phyloP scores from a whole-genome alignment of 768 basidiomycete species.

The Collybia mongolica region DNA sequence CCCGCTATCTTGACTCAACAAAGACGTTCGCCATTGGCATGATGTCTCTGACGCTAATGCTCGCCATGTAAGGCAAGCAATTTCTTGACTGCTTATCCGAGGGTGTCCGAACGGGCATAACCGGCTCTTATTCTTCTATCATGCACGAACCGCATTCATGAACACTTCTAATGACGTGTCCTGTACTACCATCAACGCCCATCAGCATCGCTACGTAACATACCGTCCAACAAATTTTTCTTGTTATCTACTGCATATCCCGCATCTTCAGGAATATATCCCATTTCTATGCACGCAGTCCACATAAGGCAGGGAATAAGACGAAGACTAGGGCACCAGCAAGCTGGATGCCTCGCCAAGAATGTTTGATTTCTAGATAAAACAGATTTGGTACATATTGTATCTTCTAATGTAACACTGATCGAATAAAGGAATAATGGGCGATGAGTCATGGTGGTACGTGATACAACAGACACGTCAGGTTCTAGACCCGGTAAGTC shows the following conservation, averaged over 20 bases:
- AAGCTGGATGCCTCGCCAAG: too few species aligned
- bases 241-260: background rate
- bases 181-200: slow-evolving; percentile 10
- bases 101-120: slow-evolving; percentile 2
- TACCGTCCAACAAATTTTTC: background rate
- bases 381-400: too few species aligned
- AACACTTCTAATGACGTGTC: too few species aligned
- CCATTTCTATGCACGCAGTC: background rate
- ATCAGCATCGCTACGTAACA: background rate
- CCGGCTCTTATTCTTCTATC: background rate
- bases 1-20: slow-evolving; percentile 11
- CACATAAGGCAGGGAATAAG: background rate
- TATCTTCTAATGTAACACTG: too few species aligned
- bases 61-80: slow-evolving; percentile 11
- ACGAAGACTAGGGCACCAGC: background rate
- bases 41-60: slow-evolving; percentile 14
- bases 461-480: too few species aligned
- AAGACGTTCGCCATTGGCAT: slow-evolving; percentile 16
- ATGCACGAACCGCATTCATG: slow-evolving; percentile 3
- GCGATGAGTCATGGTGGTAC: too few species aligned
- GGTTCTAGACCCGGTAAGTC: background rate
- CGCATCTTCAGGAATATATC: slow-evolving; percentile 5
- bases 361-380: too few species aligned
- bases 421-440: too few species aligned
- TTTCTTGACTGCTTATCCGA: slow-evolving; percentile 1